Evolutionary conservation across 495 filamentous ascomycete species (phyloP).

Genomic region (Penicillium daleae): DNA sequence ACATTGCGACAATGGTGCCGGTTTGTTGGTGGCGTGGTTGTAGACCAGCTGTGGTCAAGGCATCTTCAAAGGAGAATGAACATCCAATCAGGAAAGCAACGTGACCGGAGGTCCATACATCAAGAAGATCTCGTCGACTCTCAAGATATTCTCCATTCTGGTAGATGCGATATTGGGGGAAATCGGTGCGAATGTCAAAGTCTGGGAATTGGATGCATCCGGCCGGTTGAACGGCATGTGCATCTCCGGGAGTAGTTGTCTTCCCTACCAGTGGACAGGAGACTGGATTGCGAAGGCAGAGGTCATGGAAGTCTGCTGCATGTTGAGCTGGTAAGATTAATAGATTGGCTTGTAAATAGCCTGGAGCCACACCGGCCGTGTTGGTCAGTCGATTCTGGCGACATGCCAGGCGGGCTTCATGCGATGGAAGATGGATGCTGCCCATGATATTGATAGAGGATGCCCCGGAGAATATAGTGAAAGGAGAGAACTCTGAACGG

Average conservation of each 20-base stretch:
- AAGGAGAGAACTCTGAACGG: neutral
- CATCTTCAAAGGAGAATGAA: slow-evolving; percentile 59
- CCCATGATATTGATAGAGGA: slow-evolving; percentile 9
- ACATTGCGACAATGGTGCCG: slow-evolving; percentile 54
- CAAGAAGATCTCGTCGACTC: slow-evolving; percentile 38
- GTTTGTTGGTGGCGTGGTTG: slow-evolving; percentile 46
- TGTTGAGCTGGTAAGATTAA: slow-evolving; percentile 56
- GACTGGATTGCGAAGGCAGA: slow-evolving; percentile 61
- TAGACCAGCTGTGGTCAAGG: slow-evolving; percentile 48
- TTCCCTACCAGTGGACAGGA: slow-evolving; percentile 58
- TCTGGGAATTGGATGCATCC: slow-evolving; percentile 33
- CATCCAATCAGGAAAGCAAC: slow-evolving; percentile 63
- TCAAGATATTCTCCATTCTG: slow-evolving; percentile 34
- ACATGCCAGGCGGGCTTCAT: slow-evolving; percentile 45
- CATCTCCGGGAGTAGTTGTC: slow-evolving; percentile 23
- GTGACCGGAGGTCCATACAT: slow-evolving; percentile 54
- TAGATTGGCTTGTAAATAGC: slow-evolving; percentile 61
- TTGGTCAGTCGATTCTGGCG: slow-evolving; percentile 44
- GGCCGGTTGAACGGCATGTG: slow-evolving; percentile 23
- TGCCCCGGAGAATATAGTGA: neutral
- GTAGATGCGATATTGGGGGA: slow-evolving; percentile 59
- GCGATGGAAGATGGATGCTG: slow-evolving; percentile 28
- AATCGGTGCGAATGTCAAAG: slow-evolving; percentile 56
- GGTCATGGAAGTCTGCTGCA: slow-evolving; percentile 53
- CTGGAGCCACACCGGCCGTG: slow-evolving; percentile 55